These are phyloP conservation scores for Naegleria gruberi DNA, from an alignment of 208 protist species.

Conservation along the genomic window DNA sequence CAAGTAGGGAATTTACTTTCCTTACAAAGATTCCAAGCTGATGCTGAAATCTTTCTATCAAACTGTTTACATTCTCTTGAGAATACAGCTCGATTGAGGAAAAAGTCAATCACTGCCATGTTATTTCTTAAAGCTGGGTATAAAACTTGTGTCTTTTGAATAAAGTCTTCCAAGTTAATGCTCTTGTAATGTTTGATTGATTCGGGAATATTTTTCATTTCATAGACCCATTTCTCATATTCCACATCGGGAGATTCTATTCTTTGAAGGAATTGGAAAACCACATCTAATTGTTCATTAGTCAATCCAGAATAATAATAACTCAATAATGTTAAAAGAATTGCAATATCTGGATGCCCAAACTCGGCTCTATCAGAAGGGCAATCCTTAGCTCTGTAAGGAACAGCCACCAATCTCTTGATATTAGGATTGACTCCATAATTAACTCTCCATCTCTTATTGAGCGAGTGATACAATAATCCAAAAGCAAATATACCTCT, in stretches of 20 bases:
- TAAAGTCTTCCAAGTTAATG: not conserved
- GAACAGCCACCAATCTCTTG: not conserved
- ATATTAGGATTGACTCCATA: not conserved
- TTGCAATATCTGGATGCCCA: conserved; percentile 6
- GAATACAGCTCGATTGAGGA: not conserved
- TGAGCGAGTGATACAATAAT: not conserved
- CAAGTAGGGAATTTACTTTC: not conserved
- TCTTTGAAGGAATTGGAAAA: not conserved
- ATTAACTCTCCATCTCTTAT: conserved; percentile 14
- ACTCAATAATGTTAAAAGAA: not conserved
- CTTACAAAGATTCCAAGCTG: not conserved
- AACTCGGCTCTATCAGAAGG: not conserved
- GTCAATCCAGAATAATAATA: conserved; percentile 2
- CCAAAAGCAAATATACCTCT: not conserved
- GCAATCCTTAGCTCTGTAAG: conserved; percentile 4
- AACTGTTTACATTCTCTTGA: conserved; percentile 1
- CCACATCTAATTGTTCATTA: not conserved
- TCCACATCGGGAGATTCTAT: not conserved
- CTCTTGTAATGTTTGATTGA: not conserved
- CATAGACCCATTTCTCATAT: not conserved
- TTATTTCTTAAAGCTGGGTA: not conserved
- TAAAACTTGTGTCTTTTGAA: not conserved
- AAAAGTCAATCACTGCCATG: not conserved
- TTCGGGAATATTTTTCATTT: not conserved
- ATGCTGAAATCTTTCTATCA: not conserved